Evolutionary conservation across 1,284 basidiomycete species (phyloP), one percentile per base, ranked within the genome.

Genomic region (Grifola frondosa): DNA sequence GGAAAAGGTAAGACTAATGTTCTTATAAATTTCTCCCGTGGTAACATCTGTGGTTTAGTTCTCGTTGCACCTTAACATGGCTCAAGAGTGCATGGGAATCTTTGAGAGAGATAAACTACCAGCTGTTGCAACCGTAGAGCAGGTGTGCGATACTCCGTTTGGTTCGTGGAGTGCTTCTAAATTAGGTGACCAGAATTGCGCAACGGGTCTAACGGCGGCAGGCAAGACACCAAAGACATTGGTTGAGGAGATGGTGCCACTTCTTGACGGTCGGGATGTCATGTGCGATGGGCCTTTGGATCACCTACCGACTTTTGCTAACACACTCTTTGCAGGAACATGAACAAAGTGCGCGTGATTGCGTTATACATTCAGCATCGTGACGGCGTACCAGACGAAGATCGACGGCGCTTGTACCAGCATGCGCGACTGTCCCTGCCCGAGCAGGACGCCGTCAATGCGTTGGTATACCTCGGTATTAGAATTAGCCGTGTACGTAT

Each of bases 161-260:
- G 20, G 12, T 9, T 9, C 11, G 15, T 8, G 13, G 28, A 9
- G 30, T 30, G 20, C 30, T 24, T 17, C 42, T 43, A 17, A 44
- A 7, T 32, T 17, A 22, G n/a, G n/a, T n/a, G 16, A 28, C 17
- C 53, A 94, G 89, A 88, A 85, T 63, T 97, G 91, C 59, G 89
- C 95, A 0, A 98, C 95, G 2, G 94, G 94, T 6, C 60, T 87
- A 31, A 97, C 89, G 2, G 71, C 88, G 0, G 91, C 96, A 57
- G 93, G 92, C 1, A 96, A 96, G 69, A 77, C 81, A 17, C 95
- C 95, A 1, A 97, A 96, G 62, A 81, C 80, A 1, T 70, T 99
- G 4, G 94, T 99, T 1, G 97, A 99, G 65, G 94, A 99, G 64
- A 98, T 99, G 95, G 96, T 99, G 0, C 94, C 96, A 0, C 67